Base-by-base conservation (phyloP, 2,329 filamentous ascomycete genomes). In the Acephala macrosclerotiorum region DNA sequence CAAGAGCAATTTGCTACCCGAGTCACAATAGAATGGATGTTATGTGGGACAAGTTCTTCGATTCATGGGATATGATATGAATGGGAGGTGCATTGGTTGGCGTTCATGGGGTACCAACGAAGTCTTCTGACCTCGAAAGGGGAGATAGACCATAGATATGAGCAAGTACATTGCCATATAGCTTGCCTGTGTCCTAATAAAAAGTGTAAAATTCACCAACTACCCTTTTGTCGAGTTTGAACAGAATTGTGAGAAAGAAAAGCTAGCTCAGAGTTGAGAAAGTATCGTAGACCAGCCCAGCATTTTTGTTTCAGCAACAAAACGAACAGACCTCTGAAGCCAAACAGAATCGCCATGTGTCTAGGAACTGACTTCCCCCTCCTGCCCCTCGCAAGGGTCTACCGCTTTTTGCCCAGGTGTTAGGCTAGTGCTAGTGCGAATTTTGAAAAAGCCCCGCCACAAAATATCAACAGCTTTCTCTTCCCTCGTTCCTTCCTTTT, bases 1-100 rank as follows among this genome's bases (percentile, higher is more conserved):
- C 68, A 90, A 94, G 77, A 87, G 88, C 72, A 89, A 88, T 79
- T 78, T 90, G 72, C 77, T 89, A 75, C 87, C 87, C 55, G 81
- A 77, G 57, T 73, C 72, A 58, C 70, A 63, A 64, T 51, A 57
- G 42, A 51, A 59, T 38, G 61, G 47, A 33, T 60, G 38, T 9
- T 20, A 42, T 49, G 14, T 22, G 8, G 45, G 8, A 16, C 49
- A 33, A 29, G 49, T 53, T 53, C 49, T 53, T 53, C 49, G 14
- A 11, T 53, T 53, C 49, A 53, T 53, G 49, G 25, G 49, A 29
- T n/a, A 49, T 49, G 45, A 49, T 53, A 29, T 33, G 49, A 53
- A 53, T 53, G 25, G 49, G 49, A 29, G 22, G 49, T 53, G 49
- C 49, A 53, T 53, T 53, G 49, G 49, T 33, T 49, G 49, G 49